A percentile compares a stretch with the other conserved stretches of the same genome.
phyloP scores from a whole-genome alignment of 2,329 filamentous ascomycete species.

The Emericellopsis cladophorae region DNA sequence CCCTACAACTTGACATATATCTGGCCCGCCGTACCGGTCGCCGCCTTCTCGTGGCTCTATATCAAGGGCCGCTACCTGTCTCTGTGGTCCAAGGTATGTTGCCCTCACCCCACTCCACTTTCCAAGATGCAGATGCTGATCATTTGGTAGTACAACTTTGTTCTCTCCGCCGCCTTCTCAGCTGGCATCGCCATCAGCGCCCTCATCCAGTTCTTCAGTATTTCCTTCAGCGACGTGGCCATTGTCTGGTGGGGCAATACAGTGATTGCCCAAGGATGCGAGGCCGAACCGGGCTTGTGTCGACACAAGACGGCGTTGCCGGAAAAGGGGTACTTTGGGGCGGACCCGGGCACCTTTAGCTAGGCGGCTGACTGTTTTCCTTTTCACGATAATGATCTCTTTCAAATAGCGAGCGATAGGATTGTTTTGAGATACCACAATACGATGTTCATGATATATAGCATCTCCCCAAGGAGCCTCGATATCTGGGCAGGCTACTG shows the following conservation, averaged over 20 bases:
- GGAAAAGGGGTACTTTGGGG: conserved; percentile 24
- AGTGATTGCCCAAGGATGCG: conserved; percentile 26
- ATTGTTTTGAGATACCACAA: too few species aligned
- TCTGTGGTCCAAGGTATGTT: conserved; percentile 36
- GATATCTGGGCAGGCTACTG: too few species aligned
- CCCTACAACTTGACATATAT: conserved; percentile 39
- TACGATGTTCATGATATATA: too few species aligned
- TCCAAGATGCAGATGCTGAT: not conserved
- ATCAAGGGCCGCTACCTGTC: conserved; percentile 32
- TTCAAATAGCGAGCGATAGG: too few species aligned
- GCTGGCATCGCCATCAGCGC: conserved; percentile 35
- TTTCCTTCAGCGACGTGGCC: conserved; percentile 27
- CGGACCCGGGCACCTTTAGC: conserved; percentile 22
- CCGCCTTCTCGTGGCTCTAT: conserved; percentile 38
- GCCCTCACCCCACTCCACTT: not conserved
- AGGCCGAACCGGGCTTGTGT: conserved; percentile 21
- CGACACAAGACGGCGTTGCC: conserved; percentile 17
- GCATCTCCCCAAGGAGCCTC: too few species aligned
- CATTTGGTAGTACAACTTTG: conserved; percentile 33
- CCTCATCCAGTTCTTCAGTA: conserved; percentile 39
- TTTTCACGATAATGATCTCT: too few species aligned
- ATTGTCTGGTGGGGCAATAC: conserved; percentile 38
- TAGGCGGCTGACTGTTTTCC: not conserved
- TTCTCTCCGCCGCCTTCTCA: conserved; percentile 36
- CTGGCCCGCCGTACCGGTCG: conserved; percentile 37